Evolutionary conservation across 768 basidiomycete genomes (phyloP).

Genomic region (Pseudohyphozyma bogoriensis): DNA sequence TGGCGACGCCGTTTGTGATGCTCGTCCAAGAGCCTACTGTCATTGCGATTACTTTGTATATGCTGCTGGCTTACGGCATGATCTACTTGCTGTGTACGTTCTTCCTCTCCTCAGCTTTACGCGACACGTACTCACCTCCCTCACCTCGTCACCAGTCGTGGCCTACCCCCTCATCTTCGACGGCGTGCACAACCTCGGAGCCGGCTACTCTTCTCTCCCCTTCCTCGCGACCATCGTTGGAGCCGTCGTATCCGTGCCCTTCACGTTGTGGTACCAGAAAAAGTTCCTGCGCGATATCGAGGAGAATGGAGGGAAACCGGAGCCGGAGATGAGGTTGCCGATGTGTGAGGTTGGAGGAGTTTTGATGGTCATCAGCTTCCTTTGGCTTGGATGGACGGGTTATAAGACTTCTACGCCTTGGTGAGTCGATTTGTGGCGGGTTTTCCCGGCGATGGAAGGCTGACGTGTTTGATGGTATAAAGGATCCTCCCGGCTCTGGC

Average conservation of each 20-base stretch:
- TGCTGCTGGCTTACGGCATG: conserved; percentile 9
- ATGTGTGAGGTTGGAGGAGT: not conserved
- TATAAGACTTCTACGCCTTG: conserved; percentile 10
- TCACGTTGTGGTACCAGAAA: conserved; percentile 16
- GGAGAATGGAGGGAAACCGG: not conserved
- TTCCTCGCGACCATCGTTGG: conserved; percentile 22
- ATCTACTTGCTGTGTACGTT: conserved; percentile 21
- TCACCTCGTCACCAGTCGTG: no score
- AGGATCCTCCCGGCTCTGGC: conserved; percentile 15
- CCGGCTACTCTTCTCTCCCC: conserved; percentile 17
- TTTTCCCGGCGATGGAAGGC: no score
- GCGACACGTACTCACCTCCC: no score
- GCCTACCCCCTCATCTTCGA: conserved; percentile 19
- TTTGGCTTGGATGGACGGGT: conserved; percentile 21
- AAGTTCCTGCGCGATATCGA: not conserved
- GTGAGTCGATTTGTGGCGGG: not conserved
- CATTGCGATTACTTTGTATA: not conserved
- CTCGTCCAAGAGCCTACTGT: conserved; percentile 10
- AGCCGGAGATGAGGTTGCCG: conserved; percentile 15
- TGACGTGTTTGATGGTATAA: no score
- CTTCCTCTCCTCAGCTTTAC: no score
- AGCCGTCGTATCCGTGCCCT: conserved; percentile 13
- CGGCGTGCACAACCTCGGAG: conserved; percentile 7
- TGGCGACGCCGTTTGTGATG: conserved; percentile 17
- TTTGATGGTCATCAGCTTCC: conserved; percentile 11